phyloP scores from a whole-genome alignment of 1,139 yeast genomes.

The Suhomyces maxii region DNA sequence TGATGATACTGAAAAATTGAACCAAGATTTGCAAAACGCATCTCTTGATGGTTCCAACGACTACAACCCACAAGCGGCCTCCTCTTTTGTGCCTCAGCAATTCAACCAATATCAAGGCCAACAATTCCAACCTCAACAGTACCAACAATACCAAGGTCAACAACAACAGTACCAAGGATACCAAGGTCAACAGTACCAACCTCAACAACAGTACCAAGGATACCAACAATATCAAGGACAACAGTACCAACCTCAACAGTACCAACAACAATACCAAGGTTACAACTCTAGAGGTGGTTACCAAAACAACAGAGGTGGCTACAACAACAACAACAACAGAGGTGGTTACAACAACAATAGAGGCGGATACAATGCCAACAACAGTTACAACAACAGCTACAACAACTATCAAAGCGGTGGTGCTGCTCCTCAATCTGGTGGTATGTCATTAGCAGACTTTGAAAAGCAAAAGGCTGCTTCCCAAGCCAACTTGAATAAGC shows the following conservation, averaged over 20 bases:
- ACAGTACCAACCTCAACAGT: conserved; percentile 13
- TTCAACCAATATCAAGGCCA: conserved; percentile 27
- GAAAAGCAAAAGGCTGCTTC: conserved; percentile 64
- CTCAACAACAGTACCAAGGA: conserved; percentile 16
- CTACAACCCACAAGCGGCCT: conserved; percentile 25
- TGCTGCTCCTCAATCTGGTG: conserved; percentile 43
- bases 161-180: conserved; percentile 19
- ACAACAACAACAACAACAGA: conserved; percentile 22
- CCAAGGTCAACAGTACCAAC: conserved; percentile 15
- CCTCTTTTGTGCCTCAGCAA: conserved; percentile 43
- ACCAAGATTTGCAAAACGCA: conserved; percentile 55
- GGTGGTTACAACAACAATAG: conserved; percentile 25
- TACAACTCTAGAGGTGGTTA: conserved; percentile 10
- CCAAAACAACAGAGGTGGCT: conserved; percentile 20
- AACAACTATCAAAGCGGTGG: conserved; percentile 20
- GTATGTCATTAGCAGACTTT: conserved; percentile 86
- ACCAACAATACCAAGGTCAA: conserved; percentile 20
- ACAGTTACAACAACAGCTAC: conserved; percentile 22
- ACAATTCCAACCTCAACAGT: conserved; percentile 17
- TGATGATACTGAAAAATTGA: conserved; percentile 47
- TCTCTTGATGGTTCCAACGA: conserved; percentile 29
- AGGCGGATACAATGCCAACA: conserved; percentile 32
- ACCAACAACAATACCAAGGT: conserved; percentile 17
- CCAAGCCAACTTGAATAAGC: conserved; percentile 47
- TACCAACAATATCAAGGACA: conserved; percentile 12